Base-by-base conservation (phyloP, 805 yeast genomes). In the Saccharomycopsis malanga region DNA sequence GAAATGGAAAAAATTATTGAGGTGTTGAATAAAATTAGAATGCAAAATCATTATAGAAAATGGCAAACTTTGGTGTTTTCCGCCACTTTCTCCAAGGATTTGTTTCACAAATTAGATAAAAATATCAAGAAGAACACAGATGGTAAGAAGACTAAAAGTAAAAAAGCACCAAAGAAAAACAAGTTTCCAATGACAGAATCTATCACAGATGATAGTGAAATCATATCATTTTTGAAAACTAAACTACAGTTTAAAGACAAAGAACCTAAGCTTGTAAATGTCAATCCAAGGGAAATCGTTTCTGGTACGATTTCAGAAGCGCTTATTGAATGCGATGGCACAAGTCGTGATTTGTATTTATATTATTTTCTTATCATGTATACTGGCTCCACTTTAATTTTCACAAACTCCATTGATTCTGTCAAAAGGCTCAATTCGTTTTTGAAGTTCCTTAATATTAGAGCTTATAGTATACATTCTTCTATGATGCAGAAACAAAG, bases 401-500 rank as follows among this genome's bases (percentile, higher is more conserved):
- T 93, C 61, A 89, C 96, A 54, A 93, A 93, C 65, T 81, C 95
- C n/a, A 89, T 93, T 58, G 97, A 91, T 58, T 80, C 95, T 0
- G 98, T 91, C 41, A 87, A 88, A 61, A 77, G 96, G 54, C 62
- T 93, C 29, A 83, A 79, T 9, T 91, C 91, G 5, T 74, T 83
- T 51, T 70, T 93, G 51, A 81, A 74, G 53, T 79, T 80, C 60
- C 70, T 93, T 44, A 75, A 76, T 10, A 69, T 91, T 29, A 77
- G 79, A 0, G 71, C 81, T 3, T 81, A 84, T 57, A 81, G 91
- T 5, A 76, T 93, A 42, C 97, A 93, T 61, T 89, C 98, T 2
- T 81, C 88, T 20, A 91, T 93, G 98, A 75, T 85, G 39, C 99
- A 93, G 62, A 91, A 89, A 59, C 96, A 87, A 61, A 78, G 99